Evolutionary conservation across 805 yeast genomes (phyloP).

Genomic region (Wickerhamiella occidentalis): DNA sequence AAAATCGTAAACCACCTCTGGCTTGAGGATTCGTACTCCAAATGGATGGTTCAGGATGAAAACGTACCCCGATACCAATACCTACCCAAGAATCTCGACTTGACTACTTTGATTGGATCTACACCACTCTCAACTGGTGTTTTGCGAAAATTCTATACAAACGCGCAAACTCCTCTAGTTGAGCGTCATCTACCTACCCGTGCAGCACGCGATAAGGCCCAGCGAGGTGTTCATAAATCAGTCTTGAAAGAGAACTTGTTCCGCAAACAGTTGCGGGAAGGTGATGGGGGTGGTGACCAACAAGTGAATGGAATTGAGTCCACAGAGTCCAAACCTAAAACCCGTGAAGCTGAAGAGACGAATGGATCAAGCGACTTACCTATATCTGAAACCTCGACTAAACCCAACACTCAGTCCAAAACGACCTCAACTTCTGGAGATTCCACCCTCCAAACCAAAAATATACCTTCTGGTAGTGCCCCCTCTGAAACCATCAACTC

Average conservation of each 20-base stretch:
- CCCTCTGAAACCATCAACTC: background rate
- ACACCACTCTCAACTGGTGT: conserved; percentile 35
- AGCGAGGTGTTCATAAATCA: conserved; percentile 49
- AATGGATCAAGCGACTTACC: no score
- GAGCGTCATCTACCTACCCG: conserved; percentile 22
- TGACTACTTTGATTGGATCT: conserved; percentile 42
- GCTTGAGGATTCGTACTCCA: conserved; percentile 68
- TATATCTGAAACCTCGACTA: no score
- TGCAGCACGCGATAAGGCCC: conserved; percentile 55
- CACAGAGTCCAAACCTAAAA: no score
- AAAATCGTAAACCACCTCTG: conserved; percentile 67
- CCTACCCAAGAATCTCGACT: conserved; percentile 33
- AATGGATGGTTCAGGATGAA: conserved; percentile 45
- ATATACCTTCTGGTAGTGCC: background rate
- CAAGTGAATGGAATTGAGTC: no score
- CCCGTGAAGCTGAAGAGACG: background rate
- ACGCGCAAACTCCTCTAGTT: conserved; percentile 1
- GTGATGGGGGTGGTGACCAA: no score
- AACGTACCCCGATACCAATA: conserved; percentile 37
- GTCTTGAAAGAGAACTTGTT: conserved; percentile 57
- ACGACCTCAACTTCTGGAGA: no score
- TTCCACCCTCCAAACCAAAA: background rate
- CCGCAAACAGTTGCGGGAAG: conserved; percentile 42
- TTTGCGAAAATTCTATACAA: conserved; percentile 31
- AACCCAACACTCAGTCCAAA: no score